These are phyloP conservation scores for Colletotrichum eremochloae DNA, from an alignment of 2,329 filamentous ascomycete genomes.

Conservation along the genomic window DNA sequence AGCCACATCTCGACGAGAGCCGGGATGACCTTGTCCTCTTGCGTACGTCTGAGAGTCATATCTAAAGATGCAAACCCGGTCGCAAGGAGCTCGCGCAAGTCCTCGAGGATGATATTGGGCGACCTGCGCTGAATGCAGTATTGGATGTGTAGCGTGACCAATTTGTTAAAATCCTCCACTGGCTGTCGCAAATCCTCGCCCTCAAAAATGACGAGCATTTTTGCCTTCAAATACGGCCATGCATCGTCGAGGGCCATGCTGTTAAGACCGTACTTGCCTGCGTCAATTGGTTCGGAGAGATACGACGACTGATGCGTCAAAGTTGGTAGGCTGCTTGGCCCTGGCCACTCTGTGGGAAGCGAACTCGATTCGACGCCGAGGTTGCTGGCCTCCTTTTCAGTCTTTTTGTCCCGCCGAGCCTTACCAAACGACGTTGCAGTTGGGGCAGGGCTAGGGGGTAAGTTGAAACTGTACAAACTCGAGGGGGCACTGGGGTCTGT, in stretches of 20 bases:
- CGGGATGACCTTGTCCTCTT: constrained; percentile 90
- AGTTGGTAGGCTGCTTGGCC: constrained; percentile 65
- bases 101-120: constrained; percentile 79
- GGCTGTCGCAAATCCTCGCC: constrained; percentile 84
- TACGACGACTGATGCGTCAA: constrained; percentile 60
- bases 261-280: constrained; percentile 71
- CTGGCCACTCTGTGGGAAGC: constrained; percentile 63
- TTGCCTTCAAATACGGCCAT: constrained; percentile 84
- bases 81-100: constrained; percentile 79
- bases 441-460: constrained; percentile 79
- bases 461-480: constrained; percentile 83
- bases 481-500: constrained; percentile 81
- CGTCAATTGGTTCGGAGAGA: constrained; percentile 65
- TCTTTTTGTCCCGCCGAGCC: constrained; percentile 88
- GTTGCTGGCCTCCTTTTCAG: constrained; percentile 70
- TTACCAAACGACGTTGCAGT: constrained; percentile 79
- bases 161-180: constrained; percentile 85
- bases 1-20: constrained; percentile 95
- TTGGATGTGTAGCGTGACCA: constrained; percentile 84
- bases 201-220: constrained; percentile 83
- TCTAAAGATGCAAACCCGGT: constrained; percentile 90
- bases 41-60: constrained; percentile 80
- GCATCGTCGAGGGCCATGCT: constrained; percentile 83
- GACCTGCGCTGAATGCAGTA: constrained; percentile 81
- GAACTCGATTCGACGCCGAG: constrained; percentile 66